A percentile compares a stretch with the other conserved stretches of the same genome.
Conservation (phyloP, 805 yeast species). For the Metschnikowia cubensis region DNA sequence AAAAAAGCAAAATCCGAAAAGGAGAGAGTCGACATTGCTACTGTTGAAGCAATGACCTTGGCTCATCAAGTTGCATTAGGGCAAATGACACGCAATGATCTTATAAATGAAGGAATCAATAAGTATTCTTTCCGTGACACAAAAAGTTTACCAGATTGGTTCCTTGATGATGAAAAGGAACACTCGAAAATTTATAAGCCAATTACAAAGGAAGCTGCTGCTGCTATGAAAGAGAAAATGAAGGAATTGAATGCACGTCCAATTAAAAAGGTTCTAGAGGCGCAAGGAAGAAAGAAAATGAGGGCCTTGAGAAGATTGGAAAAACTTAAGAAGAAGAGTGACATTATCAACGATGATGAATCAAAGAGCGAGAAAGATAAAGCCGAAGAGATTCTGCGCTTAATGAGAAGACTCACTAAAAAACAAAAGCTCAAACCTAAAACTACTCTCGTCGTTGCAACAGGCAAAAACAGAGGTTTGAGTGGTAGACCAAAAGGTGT, state of each 20-base stretch:
- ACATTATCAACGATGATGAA: slow-evolving; percentile 80
- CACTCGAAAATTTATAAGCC: slow-evolving; percentile 88
- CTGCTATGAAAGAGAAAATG: slow-evolving; percentile 41
- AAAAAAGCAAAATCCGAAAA: slow-evolving; percentile 46
- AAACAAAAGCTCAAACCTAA: slow-evolving; percentile 71
- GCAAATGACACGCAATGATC: slow-evolving; percentile 75
- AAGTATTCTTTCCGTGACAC: slow-evolving; percentile 87
- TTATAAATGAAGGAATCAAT: slow-evolving; percentile 90
- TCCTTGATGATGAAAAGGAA: slow-evolving; percentile 81
- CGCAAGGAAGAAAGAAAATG: slow-evolving; percentile 93
- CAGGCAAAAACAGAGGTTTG: slow-evolving; percentile 78
- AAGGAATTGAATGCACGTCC: slow-evolving; percentile 89
- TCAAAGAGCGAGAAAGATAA: slow-evolving; percentile 90
- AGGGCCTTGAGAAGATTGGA: slow-evolving; percentile 85
- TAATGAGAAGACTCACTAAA: slow-evolving; percentile 77
- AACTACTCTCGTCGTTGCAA: slow-evolving; percentile 85
- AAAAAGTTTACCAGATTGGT: slow-evolving; percentile 96
- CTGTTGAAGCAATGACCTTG: slow-evolving; percentile 95
- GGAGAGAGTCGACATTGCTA: slow-evolving; percentile 74
- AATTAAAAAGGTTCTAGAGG: slow-evolving; percentile 97
- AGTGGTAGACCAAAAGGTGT: slow-evolving; percentile 96
- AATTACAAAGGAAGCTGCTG: slow-evolving; percentile 78
- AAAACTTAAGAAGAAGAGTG: slow-evolving; percentile 88
- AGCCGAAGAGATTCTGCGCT: slow-evolving; percentile 84
- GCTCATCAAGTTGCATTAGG: slow-evolving; percentile 95